Conservation (phyloP, 2,329 filamentous ascomycete species). For the Diplodia corticola region DNA sequence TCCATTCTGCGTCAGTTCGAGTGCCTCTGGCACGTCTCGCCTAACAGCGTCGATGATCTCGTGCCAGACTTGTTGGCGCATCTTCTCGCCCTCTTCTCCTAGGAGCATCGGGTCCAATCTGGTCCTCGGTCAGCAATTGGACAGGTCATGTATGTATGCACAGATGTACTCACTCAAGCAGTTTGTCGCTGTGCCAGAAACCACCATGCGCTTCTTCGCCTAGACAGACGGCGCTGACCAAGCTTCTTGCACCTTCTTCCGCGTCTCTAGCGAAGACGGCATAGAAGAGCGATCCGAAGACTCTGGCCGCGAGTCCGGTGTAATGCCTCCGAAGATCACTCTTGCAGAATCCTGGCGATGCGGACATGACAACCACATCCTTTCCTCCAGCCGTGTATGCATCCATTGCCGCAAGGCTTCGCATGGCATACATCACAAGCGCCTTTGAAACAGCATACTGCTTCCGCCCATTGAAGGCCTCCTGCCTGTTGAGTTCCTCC, state of each 20-base stretch:
- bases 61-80: conserved; percentile 34
- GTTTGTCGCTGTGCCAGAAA: conserved; percentile 39
- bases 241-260: conserved; percentile 43
- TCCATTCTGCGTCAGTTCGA: background rate
- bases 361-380: conserved; percentile 25
- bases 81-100: conserved; percentile 35
- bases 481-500: background rate
- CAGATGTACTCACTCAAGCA: conserved; percentile 30
- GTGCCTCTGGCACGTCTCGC: conserved; percentile 32
- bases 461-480: background rate
- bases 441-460: conserved; percentile 10
- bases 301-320: conserved; percentile 30
- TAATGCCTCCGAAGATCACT: conserved; percentile 24
- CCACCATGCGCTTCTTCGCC: conserved; percentile 37
- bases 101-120: conserved; percentile 29
- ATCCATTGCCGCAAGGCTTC: conserved; percentile 6
- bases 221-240: conserved; percentile 41
- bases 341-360: conserved; percentile 27
- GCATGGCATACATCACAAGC: conserved; percentile 2
- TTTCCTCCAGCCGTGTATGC: background rate
- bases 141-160: background rate
- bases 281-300: conserved; percentile 24
- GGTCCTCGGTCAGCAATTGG: background rate
- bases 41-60: conserved; percentile 37
- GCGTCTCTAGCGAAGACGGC: conserved; percentile 39